These are phyloP conservation scores for Lindgomyces ingoldianus DNA, from an alignment of 495 filamentous ascomycete genomes.

Conservation along the genomic window DNA sequence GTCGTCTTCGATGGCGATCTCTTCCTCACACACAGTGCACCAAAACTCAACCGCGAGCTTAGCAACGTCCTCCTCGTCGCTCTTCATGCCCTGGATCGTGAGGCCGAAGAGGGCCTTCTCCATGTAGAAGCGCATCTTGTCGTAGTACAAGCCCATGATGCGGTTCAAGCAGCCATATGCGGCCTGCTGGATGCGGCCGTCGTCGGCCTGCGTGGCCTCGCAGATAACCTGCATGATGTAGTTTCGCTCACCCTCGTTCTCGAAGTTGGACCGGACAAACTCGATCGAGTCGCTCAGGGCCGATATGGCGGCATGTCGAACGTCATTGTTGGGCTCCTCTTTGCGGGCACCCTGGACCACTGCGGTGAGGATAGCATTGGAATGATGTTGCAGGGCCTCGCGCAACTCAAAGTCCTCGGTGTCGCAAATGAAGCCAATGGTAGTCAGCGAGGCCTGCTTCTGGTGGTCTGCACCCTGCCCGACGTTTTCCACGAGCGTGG, in stretches of 20 bases:
- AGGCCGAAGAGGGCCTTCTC: conserved; percentile 98
- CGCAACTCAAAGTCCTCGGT: conserved; percentile 85
- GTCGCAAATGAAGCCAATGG: conserved; percentile 98
- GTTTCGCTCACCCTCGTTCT: conserved; percentile 97
- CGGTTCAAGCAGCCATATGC: conserved; percentile 96
- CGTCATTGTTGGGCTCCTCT: conserved; percentile 86
- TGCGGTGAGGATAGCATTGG: conserved; percentile 95
- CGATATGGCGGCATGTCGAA: conserved; percentile 86
- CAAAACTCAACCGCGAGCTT: conserved; percentile 99
- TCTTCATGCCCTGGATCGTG: conserved; percentile 99
- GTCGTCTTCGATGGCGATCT: conserved; percentile 95
- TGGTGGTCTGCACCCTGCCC: conserved; percentile 78
- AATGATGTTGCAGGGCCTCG: conserved; percentile 76
- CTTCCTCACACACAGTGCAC: conserved; percentile 99
- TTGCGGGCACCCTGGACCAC: conserved; percentile 97
- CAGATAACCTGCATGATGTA: conserved; percentile 99
- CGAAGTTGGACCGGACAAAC: conserved; percentile 96
- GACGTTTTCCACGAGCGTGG: conserved; percentile 83
- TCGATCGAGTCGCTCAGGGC: conserved; percentile 96
- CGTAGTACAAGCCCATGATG: conserved; percentile 97
- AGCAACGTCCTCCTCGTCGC: conserved; percentile 92
- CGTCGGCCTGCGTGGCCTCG: conserved; percentile 91
- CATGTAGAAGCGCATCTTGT: conserved; percentile 99
- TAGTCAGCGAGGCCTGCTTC: conserved; percentile 90
- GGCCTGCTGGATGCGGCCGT: conserved; percentile 87